phyloP scores from a whole-genome alignment of 257 asterid species.

The Solanum paucissectum region DNA sequence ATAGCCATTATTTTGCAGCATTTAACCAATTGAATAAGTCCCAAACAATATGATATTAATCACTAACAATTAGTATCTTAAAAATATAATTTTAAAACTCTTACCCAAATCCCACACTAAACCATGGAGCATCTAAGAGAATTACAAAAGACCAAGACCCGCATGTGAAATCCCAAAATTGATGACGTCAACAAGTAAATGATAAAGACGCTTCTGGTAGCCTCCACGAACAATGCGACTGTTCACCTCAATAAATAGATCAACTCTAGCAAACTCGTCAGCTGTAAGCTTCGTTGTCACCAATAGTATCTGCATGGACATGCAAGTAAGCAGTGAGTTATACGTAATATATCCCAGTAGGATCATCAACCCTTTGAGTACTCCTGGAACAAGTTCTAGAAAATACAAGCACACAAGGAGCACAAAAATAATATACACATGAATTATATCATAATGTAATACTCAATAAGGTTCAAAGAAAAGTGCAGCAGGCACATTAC shows the following conservation, averaged over 20 bases:
- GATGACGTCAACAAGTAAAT: neutral
- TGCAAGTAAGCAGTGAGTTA: neutral
- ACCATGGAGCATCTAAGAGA: neutral
- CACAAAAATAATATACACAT: neutral
- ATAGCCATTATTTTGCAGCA: neutral
- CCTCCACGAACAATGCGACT: neutral
- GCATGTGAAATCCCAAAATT: neutral
- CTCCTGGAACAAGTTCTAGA: neutral
- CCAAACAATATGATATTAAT: neutral
- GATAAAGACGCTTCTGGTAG: neutral
- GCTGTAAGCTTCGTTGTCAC: neutral
- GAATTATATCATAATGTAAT: neutral
- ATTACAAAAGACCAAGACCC: neutral
- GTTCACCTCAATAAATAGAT: neutral
- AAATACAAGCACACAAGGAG: neutral
- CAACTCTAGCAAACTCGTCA: neutral
- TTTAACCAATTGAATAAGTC: neutral
- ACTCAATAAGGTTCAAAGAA: neutral
- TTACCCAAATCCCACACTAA: neutral
- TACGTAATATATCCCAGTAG: neutral
- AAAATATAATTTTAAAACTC: neutral
- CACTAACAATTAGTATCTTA: neutral
- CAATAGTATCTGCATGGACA: neutral
- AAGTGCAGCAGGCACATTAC: neutral
- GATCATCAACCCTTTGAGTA: neutral